A percentile compares a stretch with the other conserved stretches of the same genome.
Conservation (phyloP, 139 green algal species). For the Volvox reticuliferus region DNA sequence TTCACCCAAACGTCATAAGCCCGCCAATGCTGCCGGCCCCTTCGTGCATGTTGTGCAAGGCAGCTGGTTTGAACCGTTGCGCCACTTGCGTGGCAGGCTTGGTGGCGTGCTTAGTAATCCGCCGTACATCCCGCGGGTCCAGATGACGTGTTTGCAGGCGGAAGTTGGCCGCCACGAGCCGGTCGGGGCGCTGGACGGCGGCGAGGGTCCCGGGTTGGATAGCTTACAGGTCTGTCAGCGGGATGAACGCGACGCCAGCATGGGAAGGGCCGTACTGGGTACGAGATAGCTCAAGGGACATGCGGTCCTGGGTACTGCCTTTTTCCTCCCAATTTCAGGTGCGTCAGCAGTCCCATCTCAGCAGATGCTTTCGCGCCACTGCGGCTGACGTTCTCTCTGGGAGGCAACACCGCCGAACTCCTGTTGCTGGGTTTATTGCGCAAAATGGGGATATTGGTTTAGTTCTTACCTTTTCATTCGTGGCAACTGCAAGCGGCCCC, state of each 20-base stretch:
- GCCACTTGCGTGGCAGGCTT: slow-evolving; percentile 52
- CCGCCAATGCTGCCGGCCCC: neutral
- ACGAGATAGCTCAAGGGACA: too few relatives aligned
- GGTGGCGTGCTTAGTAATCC: slow-evolving; percentile 94
- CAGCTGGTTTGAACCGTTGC: slow-evolving; percentile 83
- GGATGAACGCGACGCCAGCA: too few relatives aligned
- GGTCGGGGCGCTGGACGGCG: slow-evolving; percentile 85
- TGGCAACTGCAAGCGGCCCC: neutral
- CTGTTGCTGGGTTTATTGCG: too few relatives aligned
- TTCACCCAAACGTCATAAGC: neutral
- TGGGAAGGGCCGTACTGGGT: too few relatives aligned
- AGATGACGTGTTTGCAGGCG: slow-evolving; percentile 75
- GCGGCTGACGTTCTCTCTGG: too few relatives aligned
- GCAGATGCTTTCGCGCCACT: too few relatives aligned
- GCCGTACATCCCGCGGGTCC: slow-evolving; percentile 86
- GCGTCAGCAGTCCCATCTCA: too few relatives aligned
- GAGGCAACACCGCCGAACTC: too few relatives aligned
- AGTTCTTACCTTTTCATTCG: neutral
- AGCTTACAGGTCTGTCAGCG: slow-evolving; percentile 58
- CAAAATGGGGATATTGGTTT: too few relatives aligned
- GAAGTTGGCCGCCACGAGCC: slow-evolving; percentile 92
- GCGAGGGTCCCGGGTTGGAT: slow-evolving; percentile 75
- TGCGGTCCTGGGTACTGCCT: too few relatives aligned
- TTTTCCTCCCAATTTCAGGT: too few relatives aligned
- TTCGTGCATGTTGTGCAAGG: slow-evolving; percentile 67